Base-by-base conservation (phyloP, 164 flowering plant genomes). In the Sedum album region DNA sequence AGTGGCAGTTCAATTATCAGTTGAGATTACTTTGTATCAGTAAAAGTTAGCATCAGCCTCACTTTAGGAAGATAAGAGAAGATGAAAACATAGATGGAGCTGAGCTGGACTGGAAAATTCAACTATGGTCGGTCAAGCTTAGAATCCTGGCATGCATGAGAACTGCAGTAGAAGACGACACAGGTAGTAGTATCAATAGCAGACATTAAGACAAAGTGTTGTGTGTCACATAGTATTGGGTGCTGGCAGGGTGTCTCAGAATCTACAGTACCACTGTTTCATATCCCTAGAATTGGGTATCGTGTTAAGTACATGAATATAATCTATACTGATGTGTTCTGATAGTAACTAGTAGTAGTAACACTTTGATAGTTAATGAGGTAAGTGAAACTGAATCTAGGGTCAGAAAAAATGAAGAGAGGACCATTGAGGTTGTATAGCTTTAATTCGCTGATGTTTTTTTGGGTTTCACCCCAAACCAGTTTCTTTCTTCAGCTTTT, bases 51-150 rank as follows among this genome's bases (percentile, higher is more conserved):
- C 18, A 57, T 57, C 33, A 10, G 36, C 31, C n/a, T 66, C 51
- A 66, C n/a, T 39, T 21, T 28, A 21, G 30, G n/a, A 35, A 14
- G 25, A 41, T 8, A 15, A 21, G 36, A 26, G 55, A 68, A 66
- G 25, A 57, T 57, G 62, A 28, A 17, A 3, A 28, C 33, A 35
- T 35, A 30, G 66, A 48, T 25, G 31, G 75, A 60, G 71, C 51
- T 65, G 60, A 69, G 66, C 66, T 31, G 31, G 70, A 61, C 17
- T 53, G 6, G 48, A 66, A 68, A 69, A 69, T 70, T 70, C 66
- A 38, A 64, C 67, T 33, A 60, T 44, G 31, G 72, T 66, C 68
- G 31, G 72, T 66, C 68, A 38, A 57, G 62, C 31, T 57, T 57
- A 57, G 62, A 57, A 57, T 57, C 33, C 62, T 57, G 62, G 62